Conservation (phyloP, 768 basidiomycete genomes). For the Paxillus involutus region DNA sequence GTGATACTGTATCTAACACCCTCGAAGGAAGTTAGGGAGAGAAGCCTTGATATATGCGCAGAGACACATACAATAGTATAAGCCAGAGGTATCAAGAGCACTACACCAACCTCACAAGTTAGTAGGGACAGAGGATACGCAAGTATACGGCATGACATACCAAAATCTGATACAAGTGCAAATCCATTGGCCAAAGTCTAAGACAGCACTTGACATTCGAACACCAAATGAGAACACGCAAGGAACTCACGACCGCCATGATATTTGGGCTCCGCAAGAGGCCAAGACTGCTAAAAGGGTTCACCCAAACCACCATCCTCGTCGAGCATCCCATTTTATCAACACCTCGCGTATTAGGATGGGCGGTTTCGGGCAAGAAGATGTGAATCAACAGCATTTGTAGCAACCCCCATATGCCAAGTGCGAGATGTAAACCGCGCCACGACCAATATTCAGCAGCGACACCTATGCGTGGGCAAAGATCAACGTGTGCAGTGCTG, state of each 20-base stretch:
- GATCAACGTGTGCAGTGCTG: not conserved
- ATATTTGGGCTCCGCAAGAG: slow-evolving; percentile 63
- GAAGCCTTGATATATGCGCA: not conserved
- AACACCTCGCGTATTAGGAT: slow-evolving; percentile 55
- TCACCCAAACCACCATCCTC: slow-evolving; percentile 46
- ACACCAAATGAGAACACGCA: slow-evolving; percentile 3
- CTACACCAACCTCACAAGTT: slow-evolving; percentile 15
- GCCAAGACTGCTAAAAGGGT: slow-evolving; percentile 53
- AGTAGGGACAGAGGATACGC: not conserved
- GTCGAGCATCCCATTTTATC: slow-evolving; percentile 38
- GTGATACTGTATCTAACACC: slow-evolving; percentile 39
- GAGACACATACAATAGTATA: slow-evolving; percentile 57
- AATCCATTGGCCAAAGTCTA: slow-evolving; percentile 43
- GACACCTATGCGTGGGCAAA: slow-evolving; percentile 32
- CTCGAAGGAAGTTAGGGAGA: slow-evolving; percentile 31
- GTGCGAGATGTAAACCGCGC: slow-evolving; percentile 53
- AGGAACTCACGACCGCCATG: slow-evolving; percentile 45
- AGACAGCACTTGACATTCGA: slow-evolving; percentile 31
- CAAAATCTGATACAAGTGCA: slow-evolving; percentile 26
- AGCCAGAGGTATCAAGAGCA: slow-evolving; percentile 57
- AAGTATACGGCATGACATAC: slow-evolving; percentile 28
- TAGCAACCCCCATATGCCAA: slow-evolving; percentile 42
- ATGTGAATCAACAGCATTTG: slow-evolving; percentile 40
- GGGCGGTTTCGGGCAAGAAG: slow-evolving; percentile 65
- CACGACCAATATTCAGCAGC: slow-evolving; percentile 64